phyloP scores from a whole-genome alignment of 225 moss, liverwort and hornwort species.

The Rhytidiadelphus loreus region DNA sequence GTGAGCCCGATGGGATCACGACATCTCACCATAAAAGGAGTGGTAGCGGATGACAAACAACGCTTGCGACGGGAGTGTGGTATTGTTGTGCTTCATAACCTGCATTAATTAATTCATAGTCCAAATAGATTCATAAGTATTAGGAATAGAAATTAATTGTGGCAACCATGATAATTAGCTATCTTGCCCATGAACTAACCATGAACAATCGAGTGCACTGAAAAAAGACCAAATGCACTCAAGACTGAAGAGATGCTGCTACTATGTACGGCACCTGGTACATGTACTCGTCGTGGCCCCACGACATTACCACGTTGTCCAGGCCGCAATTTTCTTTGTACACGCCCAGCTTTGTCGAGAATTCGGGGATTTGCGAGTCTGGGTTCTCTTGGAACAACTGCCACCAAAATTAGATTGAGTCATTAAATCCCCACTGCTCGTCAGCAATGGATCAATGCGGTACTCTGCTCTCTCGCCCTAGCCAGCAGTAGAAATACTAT shows the following conservation, averaged over 20 bases:
- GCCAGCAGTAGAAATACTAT: neutral
- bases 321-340: conserved; percentile 56
- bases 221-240: neutral
- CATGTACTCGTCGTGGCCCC: conserved; percentile 78
- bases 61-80: conserved; percentile 42
- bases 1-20: neutral
- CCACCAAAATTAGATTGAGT: neutral
- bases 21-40: conserved; percentile 56
- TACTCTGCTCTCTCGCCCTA: neutral
- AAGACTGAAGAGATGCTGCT: neutral
- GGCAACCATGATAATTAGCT: neutral
- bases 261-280: conserved; percentile 15
- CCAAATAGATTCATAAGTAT: neutral
- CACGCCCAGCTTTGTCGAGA: conserved; percentile 35
- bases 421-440: neutral
- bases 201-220: neutral
- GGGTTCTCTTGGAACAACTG: conserved; percentile 48
- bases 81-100: conserved; percentile 54
- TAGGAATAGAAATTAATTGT: too few relatives aligned
- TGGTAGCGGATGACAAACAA: conserved; percentile 62
- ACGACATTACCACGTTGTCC: conserved; percentile 51
- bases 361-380: conserved; percentile 16
- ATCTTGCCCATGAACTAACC: neutral
- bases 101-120: neutral
- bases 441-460: neutral